Conservation (phyloP, 2,329 filamentous ascomycete genomes). For the Epichloe coenophiala region DNA sequence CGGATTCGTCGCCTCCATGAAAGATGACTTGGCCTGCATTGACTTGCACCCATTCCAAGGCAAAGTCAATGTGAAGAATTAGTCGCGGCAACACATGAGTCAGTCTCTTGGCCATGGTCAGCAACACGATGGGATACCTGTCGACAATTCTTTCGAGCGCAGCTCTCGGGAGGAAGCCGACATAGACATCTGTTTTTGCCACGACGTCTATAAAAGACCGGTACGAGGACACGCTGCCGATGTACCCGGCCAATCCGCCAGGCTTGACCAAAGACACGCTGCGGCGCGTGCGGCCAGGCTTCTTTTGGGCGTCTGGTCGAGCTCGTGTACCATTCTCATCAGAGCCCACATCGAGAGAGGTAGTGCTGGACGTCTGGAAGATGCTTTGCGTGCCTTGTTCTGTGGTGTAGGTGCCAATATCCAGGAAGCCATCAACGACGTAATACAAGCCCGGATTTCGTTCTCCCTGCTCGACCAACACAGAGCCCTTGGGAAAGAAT, state of each 20-base stretch:
- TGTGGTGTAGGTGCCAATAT: slow-evolving; percentile 63
- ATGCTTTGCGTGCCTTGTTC: slow-evolving; percentile 19
- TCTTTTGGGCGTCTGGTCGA: slow-evolving; percentile 17
- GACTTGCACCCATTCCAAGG: slow-evolving; percentile 95
- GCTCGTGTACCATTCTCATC: not conserved
- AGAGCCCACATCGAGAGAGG: slow-evolving; percentile 7
- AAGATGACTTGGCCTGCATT: slow-evolving; percentile 91
- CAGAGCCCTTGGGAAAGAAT: slow-evolving; percentile 87
- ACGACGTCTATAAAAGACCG: slow-evolving; percentile 93
- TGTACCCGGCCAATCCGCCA: slow-evolving; percentile 84
- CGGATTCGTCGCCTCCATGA: slow-evolving; percentile 86
- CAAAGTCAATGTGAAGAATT: slow-evolving; percentile 94
- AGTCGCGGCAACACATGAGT: slow-evolving; percentile 80
- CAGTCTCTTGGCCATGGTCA: slow-evolving; percentile 92
- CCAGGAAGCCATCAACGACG: slow-evolving; percentile 91
- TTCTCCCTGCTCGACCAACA: slow-evolving; percentile 92
- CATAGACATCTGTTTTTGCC: slow-evolving; percentile 96
- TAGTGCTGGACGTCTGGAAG: slow-evolving; percentile 15
- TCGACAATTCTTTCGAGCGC: slow-evolving; percentile 88
- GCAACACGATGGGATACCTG: slow-evolving; percentile 75
- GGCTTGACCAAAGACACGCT: slow-evolving; percentile 88
- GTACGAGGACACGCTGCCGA: slow-evolving; percentile 88
- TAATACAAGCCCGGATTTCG: slow-evolving; percentile 96
- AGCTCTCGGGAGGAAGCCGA: slow-evolving; percentile 78
- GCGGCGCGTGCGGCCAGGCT: slow-evolving; percentile 34